phyloP scores from a whole-genome alignment of 306 rosid genomes.

The Calophaca sinica region DNA sequence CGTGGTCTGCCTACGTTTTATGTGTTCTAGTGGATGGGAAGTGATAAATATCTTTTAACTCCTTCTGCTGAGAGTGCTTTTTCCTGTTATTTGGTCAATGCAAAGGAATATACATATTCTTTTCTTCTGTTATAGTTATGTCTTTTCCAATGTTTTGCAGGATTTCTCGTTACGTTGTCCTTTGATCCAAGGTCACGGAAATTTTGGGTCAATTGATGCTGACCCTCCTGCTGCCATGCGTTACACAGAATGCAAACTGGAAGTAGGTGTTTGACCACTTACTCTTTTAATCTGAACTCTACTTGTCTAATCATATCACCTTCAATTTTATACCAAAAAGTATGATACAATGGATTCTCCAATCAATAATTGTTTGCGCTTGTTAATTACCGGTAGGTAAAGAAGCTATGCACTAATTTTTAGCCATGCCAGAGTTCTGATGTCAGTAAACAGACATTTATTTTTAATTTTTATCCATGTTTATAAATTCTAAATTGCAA shows the following conservation, averaged over 20 bases:
- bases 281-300: constrained; percentile 27
- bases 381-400: constrained; percentile 11
- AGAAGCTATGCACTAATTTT: background rate
- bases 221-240: constrained; percentile 99
- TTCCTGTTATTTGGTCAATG: too few species aligned
- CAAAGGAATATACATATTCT: background rate
- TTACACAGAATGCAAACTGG: constrained; percentile 96
- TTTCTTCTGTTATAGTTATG: constrained; percentile 10
- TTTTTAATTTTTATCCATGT: constrained; percentile 8
- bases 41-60: too few species aligned
- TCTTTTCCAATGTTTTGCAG: constrained; percentile 52
- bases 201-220: constrained; percentile 96
- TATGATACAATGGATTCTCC: constrained; percentile 23
- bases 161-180: constrained; percentile 90
- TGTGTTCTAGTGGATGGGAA: too few species aligned
- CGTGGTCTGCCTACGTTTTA: too few species aligned
- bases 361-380: constrained; percentile 28
- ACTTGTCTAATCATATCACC: constrained; percentile 17
- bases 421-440: constrained; percentile 19
- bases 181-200: constrained; percentile 95
- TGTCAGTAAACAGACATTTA: background rate
- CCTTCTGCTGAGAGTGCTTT: too few species aligned
- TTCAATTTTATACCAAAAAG: constrained; percentile 31
- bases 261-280: constrained; percentile 59
- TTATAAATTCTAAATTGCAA: background rate